Evolutionary conservation across 768 basidiomycete species (phyloP).

Genomic region (Pisolithus albus): DNA sequence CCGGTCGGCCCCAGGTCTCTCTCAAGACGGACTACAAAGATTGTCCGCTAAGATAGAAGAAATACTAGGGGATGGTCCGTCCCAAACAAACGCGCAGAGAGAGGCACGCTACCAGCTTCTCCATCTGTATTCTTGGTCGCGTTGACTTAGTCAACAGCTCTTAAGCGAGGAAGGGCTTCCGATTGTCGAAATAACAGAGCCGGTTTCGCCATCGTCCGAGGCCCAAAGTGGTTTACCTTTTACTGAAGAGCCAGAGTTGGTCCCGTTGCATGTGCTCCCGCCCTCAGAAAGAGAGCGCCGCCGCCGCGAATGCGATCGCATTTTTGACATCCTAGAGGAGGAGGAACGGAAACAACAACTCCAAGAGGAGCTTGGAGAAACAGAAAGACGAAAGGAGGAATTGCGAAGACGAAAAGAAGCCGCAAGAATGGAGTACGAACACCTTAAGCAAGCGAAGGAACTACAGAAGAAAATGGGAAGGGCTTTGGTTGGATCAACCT

Average conservation of each 20-base stretch:
- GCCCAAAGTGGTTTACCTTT: slow-evolving; percentile 11
- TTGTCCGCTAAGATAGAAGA: slow-evolving; percentile 57
- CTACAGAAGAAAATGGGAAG: slow-evolving; percentile 78
- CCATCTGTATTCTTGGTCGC: slow-evolving; percentile 15
- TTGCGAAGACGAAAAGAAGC: slow-evolving; percentile 46
- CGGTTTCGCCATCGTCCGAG: slow-evolving; percentile 26
- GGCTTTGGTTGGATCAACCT: slow-evolving; percentile 29
- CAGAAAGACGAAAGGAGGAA: slow-evolving; percentile 40
- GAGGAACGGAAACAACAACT: slow-evolving; percentile 51
- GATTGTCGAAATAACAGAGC: slow-evolving; percentile 71
- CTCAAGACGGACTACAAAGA: slow-evolving; percentile 43
- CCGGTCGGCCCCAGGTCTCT: slow-evolving; percentile 24
- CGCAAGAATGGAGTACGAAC: slow-evolving; percentile 36
- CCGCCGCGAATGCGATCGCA: slow-evolving; percentile 52
- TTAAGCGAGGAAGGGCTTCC: slow-evolving; percentile 75
- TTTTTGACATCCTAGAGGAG: slow-evolving; percentile 64
- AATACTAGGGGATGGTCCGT: slow-evolving; percentile 36
- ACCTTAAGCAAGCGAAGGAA: slow-evolving; percentile 34
- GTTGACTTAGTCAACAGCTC: slow-evolving; percentile 36
- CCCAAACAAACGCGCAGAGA: slow-evolving; percentile 46
- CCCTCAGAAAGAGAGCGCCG: slow-evolving; percentile 41
- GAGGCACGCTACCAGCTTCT: slow-evolving; percentile 45
- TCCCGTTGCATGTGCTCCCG: slow-evolving; percentile 42
- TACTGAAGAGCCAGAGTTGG: slow-evolving; percentile 37
- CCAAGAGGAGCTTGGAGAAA: slow-evolving; percentile 34